Evolutionary conservation across 805 yeast species (phyloP).

Genomic region (Metschnikowia santaceciliae): DNA sequence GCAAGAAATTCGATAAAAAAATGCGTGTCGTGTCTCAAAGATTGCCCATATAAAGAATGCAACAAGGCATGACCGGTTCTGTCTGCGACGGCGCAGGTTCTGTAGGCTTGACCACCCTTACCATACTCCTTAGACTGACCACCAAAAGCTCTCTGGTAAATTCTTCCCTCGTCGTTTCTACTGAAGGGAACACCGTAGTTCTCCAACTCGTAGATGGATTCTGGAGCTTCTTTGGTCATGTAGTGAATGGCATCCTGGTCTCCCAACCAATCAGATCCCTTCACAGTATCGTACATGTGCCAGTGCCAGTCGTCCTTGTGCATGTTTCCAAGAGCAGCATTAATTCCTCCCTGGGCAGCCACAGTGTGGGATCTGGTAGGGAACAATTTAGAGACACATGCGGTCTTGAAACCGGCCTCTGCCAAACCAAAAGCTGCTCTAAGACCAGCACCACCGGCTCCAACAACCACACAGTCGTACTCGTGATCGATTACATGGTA

Average conservation of each 20-base stretch:
- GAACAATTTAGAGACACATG: constrained; percentile 93
- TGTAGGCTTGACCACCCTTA: constrained; percentile 98
- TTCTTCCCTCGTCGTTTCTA: constrained; percentile 93
- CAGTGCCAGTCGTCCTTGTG: constrained; percentile 98
- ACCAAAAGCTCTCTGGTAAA: constrained; percentile 98
- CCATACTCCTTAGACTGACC: constrained; percentile 96
- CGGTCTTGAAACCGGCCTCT: constrained; percentile 95
- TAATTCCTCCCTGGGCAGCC: constrained; percentile 99
- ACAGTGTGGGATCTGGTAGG: constrained; percentile 99
- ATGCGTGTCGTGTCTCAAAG: constrained; percentile 94
- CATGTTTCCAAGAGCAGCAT: constrained; percentile 98
- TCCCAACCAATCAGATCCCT: constrained; percentile 99
- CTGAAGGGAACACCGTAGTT: constrained; percentile 98
- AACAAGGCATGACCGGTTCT: constrained; percentile 97
- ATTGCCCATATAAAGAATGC: constrained; percentile 95
- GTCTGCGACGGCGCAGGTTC: constrained; percentile 99
- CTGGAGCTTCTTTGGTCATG: constrained; percentile 98
- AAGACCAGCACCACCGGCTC: constrained; percentile 99
- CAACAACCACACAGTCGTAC: constrained; percentile 95
- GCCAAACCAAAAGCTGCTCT: constrained; percentile 98
- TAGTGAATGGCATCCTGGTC: constrained; percentile 99
- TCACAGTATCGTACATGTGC: constrained; percentile 99
- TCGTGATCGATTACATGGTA: constrained; percentile 96
- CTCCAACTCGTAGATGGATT: constrained; percentile 92
- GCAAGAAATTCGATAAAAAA: constrained; percentile 98